A percentile compares a stretch with the other conserved stretches of the same genome.
These are phyloP conservation scores for Betula pendula DNA, from an alignment of 306 rosid genomes.

Conservation along the genomic window DNA sequence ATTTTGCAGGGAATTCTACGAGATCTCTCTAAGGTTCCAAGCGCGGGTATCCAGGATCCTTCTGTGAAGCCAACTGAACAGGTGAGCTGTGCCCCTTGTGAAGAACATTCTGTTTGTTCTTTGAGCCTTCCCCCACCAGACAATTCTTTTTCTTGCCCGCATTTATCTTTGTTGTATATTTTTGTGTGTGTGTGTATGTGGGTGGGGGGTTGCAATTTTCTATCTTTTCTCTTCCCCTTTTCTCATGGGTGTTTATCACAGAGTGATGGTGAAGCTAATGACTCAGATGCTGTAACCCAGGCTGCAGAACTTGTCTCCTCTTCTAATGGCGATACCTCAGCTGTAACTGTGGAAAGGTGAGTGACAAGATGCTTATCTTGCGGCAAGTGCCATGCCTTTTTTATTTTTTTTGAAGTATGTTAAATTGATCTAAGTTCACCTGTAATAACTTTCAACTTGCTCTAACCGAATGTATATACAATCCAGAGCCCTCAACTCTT, in stretches of 20 bases:
- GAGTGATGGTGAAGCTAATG: conserved; percentile 34
- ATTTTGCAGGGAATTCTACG: conserved; percentile 46
- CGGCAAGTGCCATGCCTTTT: background rate
- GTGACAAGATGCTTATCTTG: background rate
- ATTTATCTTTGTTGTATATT: background rate
- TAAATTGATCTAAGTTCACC: conserved; percentile 2
- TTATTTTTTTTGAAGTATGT: conserved; percentile 2
- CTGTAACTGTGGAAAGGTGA: conserved; percentile 15
- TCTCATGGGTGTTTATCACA: conserved; percentile 8
- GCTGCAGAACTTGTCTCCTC: conserved; percentile 11
- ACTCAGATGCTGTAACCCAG: conserved; percentile 16
- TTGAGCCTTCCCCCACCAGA: background rate
- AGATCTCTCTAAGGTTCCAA: conserved; percentile 44
- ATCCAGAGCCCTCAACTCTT: background rate
- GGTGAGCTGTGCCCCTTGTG: conserved; percentile 18
- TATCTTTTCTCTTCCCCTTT: background rate
- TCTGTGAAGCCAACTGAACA: conserved; percentile 42
- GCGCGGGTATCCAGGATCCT: conserved; percentile 26
- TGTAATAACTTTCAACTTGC: background rate
- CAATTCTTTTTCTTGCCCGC: background rate
- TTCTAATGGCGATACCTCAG: conserved; percentile 24
- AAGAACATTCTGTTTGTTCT: background rate
- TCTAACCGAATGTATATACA: conserved; percentile 16
- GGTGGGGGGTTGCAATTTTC: background rate
- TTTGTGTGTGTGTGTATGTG: background rate